Conservation (phyloP, 2,329 filamentous ascomycete genomes). For the Xylariales sp. region DNA sequence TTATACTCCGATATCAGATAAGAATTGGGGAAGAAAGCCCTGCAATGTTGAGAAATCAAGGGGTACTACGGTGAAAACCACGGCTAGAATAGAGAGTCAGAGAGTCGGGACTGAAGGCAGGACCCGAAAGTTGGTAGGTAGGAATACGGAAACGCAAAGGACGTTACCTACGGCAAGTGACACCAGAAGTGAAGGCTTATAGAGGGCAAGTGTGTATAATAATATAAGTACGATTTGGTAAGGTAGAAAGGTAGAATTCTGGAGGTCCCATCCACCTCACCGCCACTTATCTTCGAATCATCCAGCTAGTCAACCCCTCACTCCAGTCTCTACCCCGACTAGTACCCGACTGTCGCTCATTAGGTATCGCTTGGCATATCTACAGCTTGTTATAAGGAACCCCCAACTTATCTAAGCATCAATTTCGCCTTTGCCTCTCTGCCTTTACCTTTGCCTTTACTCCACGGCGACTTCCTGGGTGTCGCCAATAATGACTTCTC, state of each 20-base stretch:
- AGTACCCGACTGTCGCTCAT: background rate
- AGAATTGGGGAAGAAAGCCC: too few species aligned
- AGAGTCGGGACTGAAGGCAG: too few species aligned
- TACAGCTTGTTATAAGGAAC: background rate
- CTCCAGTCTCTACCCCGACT: too few species aligned
- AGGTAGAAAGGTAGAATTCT: background rate
- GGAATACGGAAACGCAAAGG: background rate
- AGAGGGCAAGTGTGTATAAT: background rate
- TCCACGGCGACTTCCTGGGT: background rate
- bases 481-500: slow-evolving; percentile 3
- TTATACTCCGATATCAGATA: too few species aligned
- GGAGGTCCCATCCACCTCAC: background rate
- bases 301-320: slow-evolving; percentile 7
- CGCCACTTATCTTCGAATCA: background rate
- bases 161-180: background rate
- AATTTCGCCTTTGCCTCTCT: background rate
- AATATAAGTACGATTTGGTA: background rate
- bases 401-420: background rate
- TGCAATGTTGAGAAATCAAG: too few species aligned
- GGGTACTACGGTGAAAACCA: too few species aligned
- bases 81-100: too few species aligned
- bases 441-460: background rate
- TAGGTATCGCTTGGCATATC: background rate
- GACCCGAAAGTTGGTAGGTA: background rate
- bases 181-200: background rate